Evolutionary conservation across 345 rosid species (phyloP).

Genomic region (Lumnitzera racemosa): DNA sequence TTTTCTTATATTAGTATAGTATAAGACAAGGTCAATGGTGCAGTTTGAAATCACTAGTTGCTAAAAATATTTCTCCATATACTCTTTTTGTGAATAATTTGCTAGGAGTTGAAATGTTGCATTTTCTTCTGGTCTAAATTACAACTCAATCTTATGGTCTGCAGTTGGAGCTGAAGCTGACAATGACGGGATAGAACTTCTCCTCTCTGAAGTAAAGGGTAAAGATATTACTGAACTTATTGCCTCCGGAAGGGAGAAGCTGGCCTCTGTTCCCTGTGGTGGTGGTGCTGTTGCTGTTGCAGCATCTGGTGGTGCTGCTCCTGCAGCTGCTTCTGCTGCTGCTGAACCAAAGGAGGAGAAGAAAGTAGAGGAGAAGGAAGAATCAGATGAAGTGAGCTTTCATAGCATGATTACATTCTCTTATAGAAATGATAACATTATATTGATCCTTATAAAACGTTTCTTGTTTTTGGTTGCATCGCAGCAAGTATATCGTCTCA

Average conservation of each 20-base stretch:
- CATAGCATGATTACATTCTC: not conserved
- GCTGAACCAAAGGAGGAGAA: constrained; percentile 71
- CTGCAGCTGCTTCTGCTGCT: constrained; percentile 37
- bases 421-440: too few relatives aligned
- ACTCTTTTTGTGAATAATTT: not conserved
- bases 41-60: too few relatives aligned
- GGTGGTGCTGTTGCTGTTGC: constrained; percentile 42
- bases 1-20: too few relatives aligned
- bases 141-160: not conserved
- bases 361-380: constrained; percentile 73
- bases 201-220: constrained; percentile 55
- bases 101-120: not conserved
- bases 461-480: too few relatives aligned
- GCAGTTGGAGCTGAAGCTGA: constrained; percentile 72
- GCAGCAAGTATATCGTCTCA: too few relatives aligned
- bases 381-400: constrained; percentile 65
- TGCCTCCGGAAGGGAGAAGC: constrained; percentile 79
- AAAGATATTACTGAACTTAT: constrained; percentile 68
- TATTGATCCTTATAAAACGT: too few relatives aligned
- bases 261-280: constrained; percentile 65
- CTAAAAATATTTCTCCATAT: not conserved
- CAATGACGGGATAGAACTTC: constrained; percentile 48
- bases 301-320: constrained; percentile 33
- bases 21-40: too few relatives aligned
- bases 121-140: not conserved